A percentile compares a stretch with the other conserved stretches of the same genome.
Conservation (phyloP, 2,329 filamentous ascomycete genomes). For the Clonostachys byssicola region DNA sequence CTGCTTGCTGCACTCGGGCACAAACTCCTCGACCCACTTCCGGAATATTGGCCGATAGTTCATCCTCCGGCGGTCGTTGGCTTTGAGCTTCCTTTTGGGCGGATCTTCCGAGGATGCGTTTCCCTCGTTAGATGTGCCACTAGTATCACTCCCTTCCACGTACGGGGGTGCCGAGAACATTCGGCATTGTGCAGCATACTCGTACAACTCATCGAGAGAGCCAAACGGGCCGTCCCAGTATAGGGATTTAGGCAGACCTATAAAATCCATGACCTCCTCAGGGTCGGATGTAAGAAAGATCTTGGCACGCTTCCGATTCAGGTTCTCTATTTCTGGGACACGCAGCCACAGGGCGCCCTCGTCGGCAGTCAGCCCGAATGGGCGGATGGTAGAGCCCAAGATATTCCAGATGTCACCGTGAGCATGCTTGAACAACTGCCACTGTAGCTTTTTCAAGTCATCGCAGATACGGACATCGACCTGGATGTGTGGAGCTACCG, state of each 20-base stretch:
- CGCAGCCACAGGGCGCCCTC: constrained; percentile 61
- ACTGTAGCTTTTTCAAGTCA: constrained; percentile 40
- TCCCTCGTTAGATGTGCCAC: constrained; percentile 13
- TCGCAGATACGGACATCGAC: not conserved
- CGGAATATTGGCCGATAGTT: constrained; percentile 50
- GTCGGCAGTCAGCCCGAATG: constrained; percentile 62
- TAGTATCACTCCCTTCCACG: constrained; percentile 15
- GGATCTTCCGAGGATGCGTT: constrained; percentile 4
- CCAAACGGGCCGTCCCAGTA: constrained; percentile 53
- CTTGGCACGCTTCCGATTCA: constrained; percentile 50
- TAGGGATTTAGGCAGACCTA: constrained; percentile 52
- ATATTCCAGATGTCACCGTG: constrained; percentile 71
- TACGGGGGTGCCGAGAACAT: constrained; percentile 45
- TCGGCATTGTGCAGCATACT: constrained; percentile 53
- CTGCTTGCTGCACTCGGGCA: constrained; percentile 44
- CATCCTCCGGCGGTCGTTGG: constrained; percentile 55
- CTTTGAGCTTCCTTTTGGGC: constrained; percentile 25
- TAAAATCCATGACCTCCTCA: constrained; percentile 50
- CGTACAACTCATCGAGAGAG: constrained; percentile 51
- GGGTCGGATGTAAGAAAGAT: constrained; percentile 59
- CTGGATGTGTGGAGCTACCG: not conserved
- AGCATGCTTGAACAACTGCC: constrained; percentile 63
- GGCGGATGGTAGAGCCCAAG: constrained; percentile 59
- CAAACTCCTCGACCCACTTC: constrained; percentile 58
- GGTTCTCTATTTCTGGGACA: constrained; percentile 61